Base-by-base conservation (phyloP, 1,139 yeast genomes). In the Diutina siamensis region DNA sequence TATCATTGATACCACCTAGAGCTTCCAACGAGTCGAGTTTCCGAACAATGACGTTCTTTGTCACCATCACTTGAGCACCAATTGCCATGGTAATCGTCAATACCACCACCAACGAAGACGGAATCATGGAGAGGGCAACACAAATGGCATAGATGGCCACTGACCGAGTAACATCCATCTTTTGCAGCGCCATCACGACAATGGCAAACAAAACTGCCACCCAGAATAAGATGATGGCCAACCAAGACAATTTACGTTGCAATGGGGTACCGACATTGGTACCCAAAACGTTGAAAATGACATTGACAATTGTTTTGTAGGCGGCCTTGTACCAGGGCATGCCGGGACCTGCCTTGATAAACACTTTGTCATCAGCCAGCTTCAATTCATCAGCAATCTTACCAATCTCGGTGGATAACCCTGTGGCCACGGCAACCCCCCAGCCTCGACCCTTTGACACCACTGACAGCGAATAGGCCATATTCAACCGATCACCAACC, bases 111-210 rank as follows among this genome's bases (percentile, higher is more conserved):
- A 84, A 71, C 1, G 89, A 80, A 2, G 92, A 84, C 2, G 94
- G 94, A 55, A 83, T 83, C 92, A 83, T 83, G 3, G 89, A 79
- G 44, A 83, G 68, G 1, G 92, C 92, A 46, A 81, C 86, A 62
- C 88, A 83, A 55, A 84, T 81, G n/a, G 94, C 94, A 57, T 84
- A 84, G 47, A 83, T 80, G 21, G 89, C 92, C 33, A 84, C 92
- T 52, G 82, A 83, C 46, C 68, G 72, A 50, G 74, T 75, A 32
- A 83, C 92, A 34, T 63, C 57, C 63, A 84, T 78, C 53, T 73
- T 74, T 59, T 83, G 89, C 12, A 88, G 78, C 2, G 78, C 89
- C 89, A 84, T 80, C 7, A 83, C 92, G 44, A 84, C 76, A 48
- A 84, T 78, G 2, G 94, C 94, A 57, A 83, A 78, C 3, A 83